Base-by-base conservation (phyloP, 352 stramenopile genomes). In the Globisporangium acanthophoron region DNA sequence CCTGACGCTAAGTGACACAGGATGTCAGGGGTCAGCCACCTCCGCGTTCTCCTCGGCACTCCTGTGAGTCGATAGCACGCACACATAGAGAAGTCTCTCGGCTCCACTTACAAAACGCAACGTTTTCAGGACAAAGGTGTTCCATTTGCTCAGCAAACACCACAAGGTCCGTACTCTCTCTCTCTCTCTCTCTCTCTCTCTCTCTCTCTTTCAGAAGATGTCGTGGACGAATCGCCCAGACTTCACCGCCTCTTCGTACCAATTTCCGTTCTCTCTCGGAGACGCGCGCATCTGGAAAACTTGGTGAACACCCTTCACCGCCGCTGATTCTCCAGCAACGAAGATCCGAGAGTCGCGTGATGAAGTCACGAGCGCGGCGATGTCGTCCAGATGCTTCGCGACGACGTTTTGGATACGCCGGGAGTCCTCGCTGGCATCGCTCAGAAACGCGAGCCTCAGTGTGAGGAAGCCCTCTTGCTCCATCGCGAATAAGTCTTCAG, bases 401-500 rank as follows among this genome's bases (percentile, higher is more conserved):
- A 71, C 58, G 7, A 70, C 35, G 29, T 67, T 61, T 27, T 81
- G 66, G n/a, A 82, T 59, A 20, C 69, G 51, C 18, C 18, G 20
- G 13, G 16, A 40, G 33, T 18, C 12, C 7, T 37, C 33, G 9
- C 24, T 37, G 4, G 35, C 39, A 21, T 59, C 46, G 6, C 46
- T 40, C 9, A 67, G 74, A 24, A 73, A 71, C 1, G 60, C 62
- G 15, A 75, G 57, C 18, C 70, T 54, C 0, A 78, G 50, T 31
- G 65, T 58, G 12, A 80, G 20, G 18, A 76, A 60, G 3, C 70
- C 61, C 0, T 66, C 64, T 7, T 43, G 44, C 48, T 80, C 65
- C 64, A 73, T 70, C 13, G 55, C 31, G 0, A 58, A 63, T 11
- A 84, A 48, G 20, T 79, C 71, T 13, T 76, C 41, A 16, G 58